phyloP scores from a whole-genome alignment of 768 basidiomycete species.

The Auricularia heimuer region DNA sequence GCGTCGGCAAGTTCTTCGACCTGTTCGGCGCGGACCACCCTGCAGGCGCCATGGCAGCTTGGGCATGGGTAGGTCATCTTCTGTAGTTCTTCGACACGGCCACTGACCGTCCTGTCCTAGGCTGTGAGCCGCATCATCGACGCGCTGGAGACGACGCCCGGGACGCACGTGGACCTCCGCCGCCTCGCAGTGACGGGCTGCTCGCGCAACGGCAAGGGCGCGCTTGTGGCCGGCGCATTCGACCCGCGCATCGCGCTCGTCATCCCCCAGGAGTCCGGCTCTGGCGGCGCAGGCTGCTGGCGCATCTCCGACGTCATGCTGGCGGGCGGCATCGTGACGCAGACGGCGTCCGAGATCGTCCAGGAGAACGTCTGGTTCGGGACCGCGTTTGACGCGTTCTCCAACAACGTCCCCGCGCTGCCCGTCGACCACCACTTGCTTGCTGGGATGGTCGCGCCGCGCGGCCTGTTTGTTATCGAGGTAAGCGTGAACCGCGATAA shows the following conservation, averaged over 20 bases:
- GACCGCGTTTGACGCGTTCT: conserved; percentile 9
- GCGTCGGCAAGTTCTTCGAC: conserved; percentile 7
- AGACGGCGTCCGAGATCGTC: conserved; percentile 13
- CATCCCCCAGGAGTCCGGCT: conserved; percentile 14
- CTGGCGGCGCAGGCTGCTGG: conserved; percentile 14
- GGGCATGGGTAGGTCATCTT: conserved; percentile 23
- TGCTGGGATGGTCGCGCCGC: conserved; percentile 12
- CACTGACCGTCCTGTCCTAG: neutral
- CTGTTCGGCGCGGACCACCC: conserved; percentile 9
- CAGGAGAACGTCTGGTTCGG: conserved; percentile 13
- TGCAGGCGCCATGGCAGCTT: conserved; percentile 7
- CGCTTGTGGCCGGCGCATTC: conserved; percentile 14
- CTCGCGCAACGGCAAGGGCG: conserved; percentile 15
- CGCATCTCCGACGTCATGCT: conserved; percentile 10
- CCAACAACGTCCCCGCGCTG: conserved; percentile 8
- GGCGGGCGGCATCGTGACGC: conserved; percentile 7
- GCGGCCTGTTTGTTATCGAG: conserved; percentile 10
- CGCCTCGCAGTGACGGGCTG: conserved; percentile 13
- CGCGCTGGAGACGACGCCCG: conserved; percentile 9
- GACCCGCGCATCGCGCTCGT: conserved; percentile 13
- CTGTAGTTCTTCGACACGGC: neutral
- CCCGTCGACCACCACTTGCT: conserved; percentile 13
- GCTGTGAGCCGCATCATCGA: conserved; percentile 14
- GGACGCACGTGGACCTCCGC: conserved; percentile 6
- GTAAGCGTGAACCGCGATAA: neutral